Conservation (phyloP, 192 early-diverging fungal genomes). For the Linnemannia hyalina region DNA sequence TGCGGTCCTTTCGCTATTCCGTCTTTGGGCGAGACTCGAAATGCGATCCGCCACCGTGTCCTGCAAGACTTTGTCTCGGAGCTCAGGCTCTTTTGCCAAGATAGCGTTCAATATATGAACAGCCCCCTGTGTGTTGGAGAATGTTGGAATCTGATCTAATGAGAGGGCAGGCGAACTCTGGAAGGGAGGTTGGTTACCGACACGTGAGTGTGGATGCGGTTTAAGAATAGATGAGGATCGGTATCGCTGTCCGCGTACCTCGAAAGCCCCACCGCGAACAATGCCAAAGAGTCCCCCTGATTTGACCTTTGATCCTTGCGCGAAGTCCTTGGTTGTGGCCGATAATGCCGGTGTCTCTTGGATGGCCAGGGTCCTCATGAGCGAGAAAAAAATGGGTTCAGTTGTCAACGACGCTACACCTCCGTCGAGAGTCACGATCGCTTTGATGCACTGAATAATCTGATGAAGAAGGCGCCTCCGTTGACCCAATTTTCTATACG, state of each 20-base stretch:
- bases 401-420: constrained; percentile 24
- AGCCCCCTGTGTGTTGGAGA: constrained; percentile 34
- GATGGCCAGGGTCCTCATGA: constrained; percentile 43
- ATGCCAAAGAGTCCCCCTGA: constrained; percentile 25
- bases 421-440: constrained; percentile 37
- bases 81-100: constrained; percentile 30
- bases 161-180: constrained; percentile 21
- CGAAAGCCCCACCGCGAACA: background rate
- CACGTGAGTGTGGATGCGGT: constrained; percentile 11
- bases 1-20: background rate
- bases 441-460: constrained; percentile 40
- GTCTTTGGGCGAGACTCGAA: background rate
- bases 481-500: constrained; percentile 35
- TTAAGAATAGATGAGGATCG: constrained; percentile 50
- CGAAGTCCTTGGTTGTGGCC: background rate
- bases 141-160: constrained; percentile 37
- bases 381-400: constrained; percentile 26
- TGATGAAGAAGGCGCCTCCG: constrained; percentile 46
- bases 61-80: constrained; percentile 27
- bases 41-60: constrained; percentile 33
- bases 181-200: constrained; percentile 7
- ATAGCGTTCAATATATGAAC: constrained; percentile 31
- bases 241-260: constrained; percentile 8
- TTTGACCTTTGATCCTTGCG: constrained; percentile 10
- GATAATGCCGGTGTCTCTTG: constrained; percentile 26